phyloP scores from a whole-genome alignment of 2,329 filamentous ascomycete species.

The Clonostachys sp. region DNA sequence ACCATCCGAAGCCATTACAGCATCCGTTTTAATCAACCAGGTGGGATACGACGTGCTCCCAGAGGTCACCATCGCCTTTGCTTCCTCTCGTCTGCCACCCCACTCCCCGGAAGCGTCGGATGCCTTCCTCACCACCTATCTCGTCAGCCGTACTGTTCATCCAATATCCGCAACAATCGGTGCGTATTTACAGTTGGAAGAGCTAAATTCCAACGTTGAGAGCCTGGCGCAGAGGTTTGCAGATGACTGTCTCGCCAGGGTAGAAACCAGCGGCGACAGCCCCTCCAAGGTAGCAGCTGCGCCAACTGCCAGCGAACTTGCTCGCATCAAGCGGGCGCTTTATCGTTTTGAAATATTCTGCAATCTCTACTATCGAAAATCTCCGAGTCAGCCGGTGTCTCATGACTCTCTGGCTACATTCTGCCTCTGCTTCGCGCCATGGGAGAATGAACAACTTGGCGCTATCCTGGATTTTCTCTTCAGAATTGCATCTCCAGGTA shows the following conservation, averaged over 20 bases:
- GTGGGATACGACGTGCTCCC: slow-evolving; percentile 1
- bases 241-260: background rate
- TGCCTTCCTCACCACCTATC: too few species aligned
- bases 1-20: background rate
- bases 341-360: slow-evolving; percentile 4
- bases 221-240: background rate
- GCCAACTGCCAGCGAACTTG: background rate
- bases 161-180: background rate
- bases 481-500: slow-evolving; percentile 1
- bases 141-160: too few species aligned
- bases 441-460: slow-evolving; percentile 4
- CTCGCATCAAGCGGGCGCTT: slow-evolving; percentile 2
- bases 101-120: background rate
- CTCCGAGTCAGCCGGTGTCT: background rate
- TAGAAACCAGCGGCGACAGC: background rate
- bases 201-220: background rate
- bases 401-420: background rate
- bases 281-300: background rate
- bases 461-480: slow-evolving; percentile 2
- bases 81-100: background rate
- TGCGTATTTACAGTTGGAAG: background rate
- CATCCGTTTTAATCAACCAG: background rate
- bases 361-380: background rate
- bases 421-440: slow-evolving; percentile 1
- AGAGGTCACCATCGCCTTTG: background rate